A percentile compares a stretch with the other conserved stretches of the same genome.
These are phyloP conservation scores for Cephaloascus albidus DNA, from an alignment of 805 yeast genomes.

Conservation along the genomic window DNA sequence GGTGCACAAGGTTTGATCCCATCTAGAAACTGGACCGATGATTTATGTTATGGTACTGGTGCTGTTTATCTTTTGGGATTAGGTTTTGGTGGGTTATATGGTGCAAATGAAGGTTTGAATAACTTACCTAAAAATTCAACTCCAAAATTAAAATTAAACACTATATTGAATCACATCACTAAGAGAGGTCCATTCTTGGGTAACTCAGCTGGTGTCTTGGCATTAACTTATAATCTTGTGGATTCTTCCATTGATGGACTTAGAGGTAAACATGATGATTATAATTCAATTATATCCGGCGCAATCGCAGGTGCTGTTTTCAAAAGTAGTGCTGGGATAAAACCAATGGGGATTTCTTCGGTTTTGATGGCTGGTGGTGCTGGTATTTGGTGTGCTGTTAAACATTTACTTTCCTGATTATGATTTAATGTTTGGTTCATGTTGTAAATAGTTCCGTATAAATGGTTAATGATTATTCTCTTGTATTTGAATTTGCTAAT, in stretches of 20 bases:
- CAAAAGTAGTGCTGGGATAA: slow-evolving; percentile 75
- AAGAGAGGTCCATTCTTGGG: slow-evolving; percentile 95
- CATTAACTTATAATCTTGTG: slow-evolving; percentile 77
- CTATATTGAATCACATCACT: slow-evolving; percentile 84
- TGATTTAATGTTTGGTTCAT: not conserved
- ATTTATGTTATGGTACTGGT: slow-evolving; percentile 96
- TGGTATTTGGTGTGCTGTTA: slow-evolving; percentile 85
- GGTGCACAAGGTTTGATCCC: slow-evolving; percentile 90
- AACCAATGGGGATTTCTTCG: slow-evolving; percentile 82
- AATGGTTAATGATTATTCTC: not conserved
- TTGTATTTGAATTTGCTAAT: too few relatives aligned
- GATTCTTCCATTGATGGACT: slow-evolving; percentile 70
- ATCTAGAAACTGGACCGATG: slow-evolving; percentile 97
- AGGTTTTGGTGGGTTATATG: slow-evolving; percentile 84
- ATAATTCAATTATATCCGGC: slow-evolving; percentile 81
- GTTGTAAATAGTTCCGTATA: not conserved
- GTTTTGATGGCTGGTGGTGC: slow-evolving; percentile 85
- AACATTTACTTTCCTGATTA: slow-evolving; percentile 19
- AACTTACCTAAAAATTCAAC: slow-evolving; percentile 71
- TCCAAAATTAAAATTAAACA: slow-evolving; percentile 76
- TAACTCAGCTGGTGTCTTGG: slow-evolving; percentile 90
- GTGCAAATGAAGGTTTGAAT: slow-evolving; percentile 77
- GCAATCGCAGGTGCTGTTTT: slow-evolving; percentile 88
- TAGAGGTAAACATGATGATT: slow-evolving; percentile 85
- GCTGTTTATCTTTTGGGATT: slow-evolving; percentile 81